Percentiles rank a stretch among this genome's conserved stretches.
Conservation (phyloP, 495 filamentous ascomycete genomes). For the Recurvomyces mirabilis region DNA sequence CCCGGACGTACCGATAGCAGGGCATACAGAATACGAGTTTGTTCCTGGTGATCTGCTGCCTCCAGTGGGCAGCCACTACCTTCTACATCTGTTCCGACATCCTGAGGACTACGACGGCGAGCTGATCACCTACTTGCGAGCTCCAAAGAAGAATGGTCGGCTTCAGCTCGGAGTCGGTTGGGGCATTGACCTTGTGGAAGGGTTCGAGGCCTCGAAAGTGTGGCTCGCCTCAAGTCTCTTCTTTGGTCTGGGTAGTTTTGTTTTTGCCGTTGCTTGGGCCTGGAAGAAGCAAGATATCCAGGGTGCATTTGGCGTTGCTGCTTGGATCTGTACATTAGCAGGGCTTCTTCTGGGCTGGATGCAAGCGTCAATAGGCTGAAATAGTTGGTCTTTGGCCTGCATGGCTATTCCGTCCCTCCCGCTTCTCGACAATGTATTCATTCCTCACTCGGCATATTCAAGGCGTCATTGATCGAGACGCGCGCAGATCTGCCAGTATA, state of each 20-base stretch:
- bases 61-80: slow-evolving; percentile 30
- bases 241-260: slow-evolving; percentile 28
- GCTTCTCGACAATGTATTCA: too few relatives aligned
- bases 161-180: slow-evolving; percentile 29
- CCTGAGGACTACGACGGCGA: slow-evolving; percentile 31
- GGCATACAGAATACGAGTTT: slow-evolving; percentile 27
- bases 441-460: too few relatives aligned
- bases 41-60: slow-evolving; percentile 30
- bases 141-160: slow-evolving; percentile 22
- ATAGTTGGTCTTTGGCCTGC: too few relatives aligned
- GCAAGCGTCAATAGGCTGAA: slow-evolving; percentile 25
- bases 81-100: slow-evolving; percentile 33
- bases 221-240: slow-evolving; percentile 25
- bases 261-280: slow-evolving; percentile 32
- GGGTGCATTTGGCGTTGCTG: slow-evolving; percentile 34
- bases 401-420: too few relatives aligned
- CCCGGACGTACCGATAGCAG: slow-evolving; percentile 26
- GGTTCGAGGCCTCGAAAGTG: slow-evolving; percentile 29
- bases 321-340: slow-evolving; percentile 27
- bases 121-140: slow-evolving; percentile 24
- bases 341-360: slow-evolving; percentile 27
- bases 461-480: too few relatives aligned
- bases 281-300: slow-evolving; percentile 29
- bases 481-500: too few relatives aligned
- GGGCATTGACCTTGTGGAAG: slow-evolving; percentile 36